These are phyloP conservation scores for Penicillium oxalicum DNA, from an alignment of 2,329 filamentous ascomycete genomes.

Conservation along the genomic window DNA sequence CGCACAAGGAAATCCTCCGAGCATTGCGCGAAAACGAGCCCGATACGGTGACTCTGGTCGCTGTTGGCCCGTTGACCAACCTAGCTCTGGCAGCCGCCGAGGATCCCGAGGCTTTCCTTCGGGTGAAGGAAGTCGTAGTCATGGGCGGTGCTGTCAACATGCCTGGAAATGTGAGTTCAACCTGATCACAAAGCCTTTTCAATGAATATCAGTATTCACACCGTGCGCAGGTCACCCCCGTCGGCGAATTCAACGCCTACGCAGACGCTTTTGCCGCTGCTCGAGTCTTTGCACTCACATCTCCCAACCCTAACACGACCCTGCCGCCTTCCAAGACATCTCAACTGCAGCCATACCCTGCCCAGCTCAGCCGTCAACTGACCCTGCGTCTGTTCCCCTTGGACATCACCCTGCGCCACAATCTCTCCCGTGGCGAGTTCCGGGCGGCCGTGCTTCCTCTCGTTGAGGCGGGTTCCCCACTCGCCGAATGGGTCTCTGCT, in stretches of 20 bases:
- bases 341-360: slow-evolving; percentile 58
- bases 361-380: slow-evolving; percentile 56
- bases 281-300: slow-evolving; percentile 70
- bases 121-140: slow-evolving; percentile 82
- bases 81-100: slow-evolving; percentile 80
- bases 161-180: slow-evolving; percentile 68
- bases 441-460: slow-evolving; percentile 50
- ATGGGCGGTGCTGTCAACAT: slow-evolving; percentile 85
- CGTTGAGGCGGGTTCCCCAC: slow-evolving; percentile 59
- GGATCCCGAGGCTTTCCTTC: slow-evolving; percentile 83
- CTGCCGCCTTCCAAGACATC: slow-evolving; percentile 59
- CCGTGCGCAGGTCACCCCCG: slow-evolving; percentile 54
- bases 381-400: slow-evolving; percentile 68
- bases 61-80: slow-evolving; percentile 89
- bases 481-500: slow-evolving; percentile 66
- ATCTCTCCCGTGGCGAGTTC: slow-evolving; percentile 59
- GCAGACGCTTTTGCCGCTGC: slow-evolving; percentile 77
- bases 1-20: slow-evolving; percentile 84
- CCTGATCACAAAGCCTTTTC: no score
- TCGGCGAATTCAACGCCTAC: slow-evolving; percentile 92
- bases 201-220: no score
- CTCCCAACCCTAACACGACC: slow-evolving; percentile 65
- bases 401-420: slow-evolving; percentile 68
- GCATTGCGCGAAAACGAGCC: slow-evolving; percentile 74
- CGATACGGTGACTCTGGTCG: slow-evolving; percentile 82